phyloP scores from a whole-genome alignment of 257 asterid genomes.

The Solanum pimpinellifolium region DNA sequence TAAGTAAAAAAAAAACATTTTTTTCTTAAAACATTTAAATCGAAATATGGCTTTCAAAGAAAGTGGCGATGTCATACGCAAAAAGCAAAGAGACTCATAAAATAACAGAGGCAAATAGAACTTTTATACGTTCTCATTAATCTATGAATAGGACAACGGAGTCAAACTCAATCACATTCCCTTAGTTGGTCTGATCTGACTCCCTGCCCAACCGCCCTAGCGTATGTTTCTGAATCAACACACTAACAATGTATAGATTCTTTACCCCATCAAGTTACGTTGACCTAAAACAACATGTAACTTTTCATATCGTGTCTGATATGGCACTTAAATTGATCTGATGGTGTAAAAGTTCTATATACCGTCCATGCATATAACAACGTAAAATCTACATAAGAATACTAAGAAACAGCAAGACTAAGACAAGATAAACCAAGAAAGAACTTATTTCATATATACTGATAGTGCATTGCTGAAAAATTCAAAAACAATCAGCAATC shows the following conservation, averaged over 20 bases:
- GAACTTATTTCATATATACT: slow-evolving; percentile 1
- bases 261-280: neutral
- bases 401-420: neutral
- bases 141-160: neutral
- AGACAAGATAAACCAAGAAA: neutral
- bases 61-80: neutral
- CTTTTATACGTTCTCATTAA: neutral
- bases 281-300: neutral
- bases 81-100: neutral
- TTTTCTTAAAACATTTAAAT: neutral
- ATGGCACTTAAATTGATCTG: neutral
- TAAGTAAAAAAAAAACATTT: neutral
- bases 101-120: neutral
- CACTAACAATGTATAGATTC: neutral
- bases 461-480: slow-evolving; percentile 10
- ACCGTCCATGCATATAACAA: neutral
- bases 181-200: neutral
- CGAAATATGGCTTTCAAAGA: neutral
- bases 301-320: neutral
- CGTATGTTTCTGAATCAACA: neutral
- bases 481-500: slow-evolving; percentile 5
- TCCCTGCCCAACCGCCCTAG: neutral
- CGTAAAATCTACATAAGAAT: neutral
- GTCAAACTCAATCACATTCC: neutral
- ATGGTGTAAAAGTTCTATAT: neutral